Percentiles rank a stretch among this genome's conserved stretches.
Conservation (phyloP, 2,329 filamentous ascomycete species). For the Didymella glomerata region DNA sequence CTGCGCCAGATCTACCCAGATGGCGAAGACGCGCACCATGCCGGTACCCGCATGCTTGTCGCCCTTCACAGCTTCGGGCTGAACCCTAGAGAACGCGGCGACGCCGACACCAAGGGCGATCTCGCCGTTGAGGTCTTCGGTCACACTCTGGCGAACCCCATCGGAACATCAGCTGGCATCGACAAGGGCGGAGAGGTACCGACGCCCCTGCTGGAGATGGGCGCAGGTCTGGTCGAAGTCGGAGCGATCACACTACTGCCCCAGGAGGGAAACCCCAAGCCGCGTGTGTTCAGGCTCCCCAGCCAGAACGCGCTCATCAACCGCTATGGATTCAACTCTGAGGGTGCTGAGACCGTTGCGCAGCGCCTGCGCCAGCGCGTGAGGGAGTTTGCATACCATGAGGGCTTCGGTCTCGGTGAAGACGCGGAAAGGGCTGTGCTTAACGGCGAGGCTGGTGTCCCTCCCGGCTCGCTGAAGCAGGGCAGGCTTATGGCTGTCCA, state of each 20-base stretch:
- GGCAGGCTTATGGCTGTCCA: slow-evolving; percentile 88
- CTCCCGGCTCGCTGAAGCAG: slow-evolving; percentile 78
- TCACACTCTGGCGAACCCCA: slow-evolving; percentile 78
- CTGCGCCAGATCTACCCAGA: slow-evolving; percentile 74
- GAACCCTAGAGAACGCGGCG: slow-evolving; percentile 82
- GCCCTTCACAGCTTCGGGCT: slow-evolving; percentile 76
- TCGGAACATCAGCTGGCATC: slow-evolving; percentile 93
- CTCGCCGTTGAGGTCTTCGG: slow-evolving; percentile 76
- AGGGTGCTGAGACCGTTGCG: slow-evolving; percentile 87
- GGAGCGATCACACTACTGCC: slow-evolving; percentile 89
- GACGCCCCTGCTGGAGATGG: slow-evolving; percentile 82
- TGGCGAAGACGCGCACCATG: slow-evolving; percentile 91
- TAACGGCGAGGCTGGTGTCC: slow-evolving; percentile 77
- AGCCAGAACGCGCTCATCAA: slow-evolving; percentile 90
- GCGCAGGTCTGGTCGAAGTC: slow-evolving; percentile 87
- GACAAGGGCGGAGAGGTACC: slow-evolving; percentile 95
- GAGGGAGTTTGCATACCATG: slow-evolving; percentile 74
- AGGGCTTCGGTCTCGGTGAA: slow-evolving; percentile 69
- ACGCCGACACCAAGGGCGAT: slow-evolving; percentile 62
- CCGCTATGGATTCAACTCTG: slow-evolving; percentile 92
- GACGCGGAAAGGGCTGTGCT: slow-evolving; percentile 75
- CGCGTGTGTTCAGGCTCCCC: slow-evolving; percentile 86
- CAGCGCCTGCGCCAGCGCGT: slow-evolving; percentile 79
- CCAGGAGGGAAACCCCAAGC: slow-evolving; percentile 86
- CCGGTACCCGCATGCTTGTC: slow-evolving; percentile 75